phyloP scores from a whole-genome alignment of 495 filamentous ascomycete genomes.

The Trichoderma virens region DNA sequence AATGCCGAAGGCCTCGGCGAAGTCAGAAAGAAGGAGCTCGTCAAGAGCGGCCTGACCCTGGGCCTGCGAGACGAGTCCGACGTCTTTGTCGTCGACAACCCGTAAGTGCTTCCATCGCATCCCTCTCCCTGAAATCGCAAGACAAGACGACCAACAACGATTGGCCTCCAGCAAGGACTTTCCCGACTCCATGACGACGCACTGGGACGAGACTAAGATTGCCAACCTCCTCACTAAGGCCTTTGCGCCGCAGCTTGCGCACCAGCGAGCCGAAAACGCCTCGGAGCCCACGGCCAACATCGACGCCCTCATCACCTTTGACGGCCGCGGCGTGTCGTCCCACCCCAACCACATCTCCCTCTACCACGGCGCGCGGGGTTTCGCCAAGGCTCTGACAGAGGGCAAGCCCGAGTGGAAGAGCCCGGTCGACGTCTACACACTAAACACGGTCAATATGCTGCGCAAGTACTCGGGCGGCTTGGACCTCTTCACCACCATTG shows the following conservation, averaged over 20 bases:
- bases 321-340: constrained; percentile 64
- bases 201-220: constrained; percentile 65
- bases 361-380: constrained; percentile 71
- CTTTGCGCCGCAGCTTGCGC: constrained; percentile 55
- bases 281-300: constrained; percentile 52
- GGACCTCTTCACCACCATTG: constrained; percentile 61
- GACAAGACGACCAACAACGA: background rate
- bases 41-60: constrained; percentile 63
- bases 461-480: constrained; percentile 77
- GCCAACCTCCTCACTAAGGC: constrained; percentile 57
- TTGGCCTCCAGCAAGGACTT: constrained; percentile 45
- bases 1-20: constrained; percentile 82
- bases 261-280: constrained; percentile 21
- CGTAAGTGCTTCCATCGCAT: constrained; percentile 21
- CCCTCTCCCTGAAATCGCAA: background rate
- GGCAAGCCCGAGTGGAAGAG: constrained; percentile 57
- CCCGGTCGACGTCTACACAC: constrained; percentile 75
- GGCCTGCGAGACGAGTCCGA: constrained; percentile 67
- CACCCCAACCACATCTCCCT: constrained; percentile 91
- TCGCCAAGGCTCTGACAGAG: constrained; percentile 54
- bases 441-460: constrained; percentile 57
- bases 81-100: constrained; percentile 74
- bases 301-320: constrained; percentile 84
- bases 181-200: constrained; percentile 73
- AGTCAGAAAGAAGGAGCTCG: constrained; percentile 72